Base-by-base conservation (phyloP, 164 flowering plant species). In the Echeveria elegans region DNA sequence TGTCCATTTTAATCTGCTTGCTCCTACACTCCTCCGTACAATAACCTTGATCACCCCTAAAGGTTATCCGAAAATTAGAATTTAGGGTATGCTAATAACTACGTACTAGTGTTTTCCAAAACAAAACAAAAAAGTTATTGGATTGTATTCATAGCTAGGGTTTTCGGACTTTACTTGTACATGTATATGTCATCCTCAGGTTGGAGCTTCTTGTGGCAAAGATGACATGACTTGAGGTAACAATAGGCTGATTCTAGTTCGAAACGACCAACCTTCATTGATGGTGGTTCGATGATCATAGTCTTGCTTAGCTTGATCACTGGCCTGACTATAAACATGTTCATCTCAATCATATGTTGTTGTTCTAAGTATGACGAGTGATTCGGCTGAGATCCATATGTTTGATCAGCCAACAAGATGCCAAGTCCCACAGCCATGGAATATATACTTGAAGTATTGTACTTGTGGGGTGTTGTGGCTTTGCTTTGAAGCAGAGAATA, bases 191-290 rank as follows among this genome's bases (percentile, higher is more conserved):
- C 60, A 53, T 53, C 30, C 14, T 53, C 12, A 26, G 60, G 60
- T 53, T 53, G 60, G 60, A 53, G 60, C 60, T 53, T 23, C 26
- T 24, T 53, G 60, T 53, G 30, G 60, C 60, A 53, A 53, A 53
- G 12, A 11, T 53, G 60, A 53, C 60, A 53, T 8, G 60, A 24
- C 26, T 53, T 53, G 30, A 53, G 60, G 60, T 23, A 53, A 53
- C 31, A 53, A 23, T 2, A 53, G 9, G 14, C 29, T 53, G 0
- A 14, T 4, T 21, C 24, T n/a, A n/a, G n/a, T n/a, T n/a, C n/a
- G n/a, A n/a, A n/a, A n/a, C n/a, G n/a, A n/a, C n/a, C n/a, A 31
- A 6, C 14, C 15, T 24, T 31, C 31, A 16, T 30, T 26, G 15
- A 5, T 47, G 23, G 18, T 24, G 30, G 60, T 53, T 53, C 60